A percentile compares a stretch with the other conserved stretches of the same genome.
Conservation (phyloP, 176 grass and related monocot species). For the Hordeum marinum region DNA sequence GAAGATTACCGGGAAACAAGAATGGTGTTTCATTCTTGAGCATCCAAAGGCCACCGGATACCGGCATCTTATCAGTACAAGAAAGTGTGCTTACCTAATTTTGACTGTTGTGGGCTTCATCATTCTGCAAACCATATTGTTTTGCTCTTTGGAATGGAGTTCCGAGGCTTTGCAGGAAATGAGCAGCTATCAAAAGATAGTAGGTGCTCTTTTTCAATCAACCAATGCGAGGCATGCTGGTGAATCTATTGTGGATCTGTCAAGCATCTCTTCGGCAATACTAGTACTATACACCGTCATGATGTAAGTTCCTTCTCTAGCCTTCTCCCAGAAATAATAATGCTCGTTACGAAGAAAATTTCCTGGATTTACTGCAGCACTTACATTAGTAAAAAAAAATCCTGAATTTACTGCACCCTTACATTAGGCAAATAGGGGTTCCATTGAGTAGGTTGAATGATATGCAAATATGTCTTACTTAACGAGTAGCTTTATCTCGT, state of each 20-base stretch:
- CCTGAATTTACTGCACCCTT: not conserved
- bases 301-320: slow-evolving; percentile 61
- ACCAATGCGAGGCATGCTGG: slow-evolving; percentile 76
- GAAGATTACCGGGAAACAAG: slow-evolving; percentile 47
- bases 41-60: slow-evolving; percentile 25
- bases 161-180: slow-evolving; percentile 43
- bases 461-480: not conserved
- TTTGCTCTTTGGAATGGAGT: slow-evolving; percentile 60
- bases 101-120: slow-evolving; percentile 50
- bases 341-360: not conserved
- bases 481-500: not conserved
- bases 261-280: slow-evolving; percentile 48
- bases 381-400: not conserved
- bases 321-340: not conserved
- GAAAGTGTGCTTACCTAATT: slow-evolving; percentile 36
- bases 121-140: slow-evolving; percentile 50
- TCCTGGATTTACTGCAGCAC: not conserved
- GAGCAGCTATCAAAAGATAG: slow-evolving; percentile 56
- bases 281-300: slow-evolving; percentile 56
- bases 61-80: slow-evolving; percentile 52
- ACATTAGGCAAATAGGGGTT: not conserved
- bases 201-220: slow-evolving; percentile 48
- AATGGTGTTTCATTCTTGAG: slow-evolving; percentile 53
- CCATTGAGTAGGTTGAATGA: not conserved
- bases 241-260: slow-evolving; percentile 59